Evolutionary conservation across 495 filamentous ascomycete species (phyloP), one percentile per base, ranked within the genome.

Genomic region (Podospora pseudocomata): DNA sequence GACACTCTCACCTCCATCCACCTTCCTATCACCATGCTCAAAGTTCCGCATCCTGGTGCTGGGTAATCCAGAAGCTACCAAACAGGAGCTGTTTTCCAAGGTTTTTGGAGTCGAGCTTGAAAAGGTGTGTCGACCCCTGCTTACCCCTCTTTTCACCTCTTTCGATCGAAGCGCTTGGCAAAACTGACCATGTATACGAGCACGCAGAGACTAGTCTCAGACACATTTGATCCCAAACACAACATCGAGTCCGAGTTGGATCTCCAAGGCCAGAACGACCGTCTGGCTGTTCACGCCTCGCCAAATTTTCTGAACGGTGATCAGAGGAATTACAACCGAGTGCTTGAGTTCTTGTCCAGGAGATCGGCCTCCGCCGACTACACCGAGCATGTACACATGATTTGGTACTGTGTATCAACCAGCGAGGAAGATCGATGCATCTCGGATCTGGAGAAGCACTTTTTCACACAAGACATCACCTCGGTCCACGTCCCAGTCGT

Each of bases 401-500:
- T 76, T 58, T 76, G 75, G 75, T 76, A 76, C 71, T 76, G 75
- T 63, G 73, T 75, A 11, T 49, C 39, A 11, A 69, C 75, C 0
- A 68, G 65, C 65, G 68, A 75, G 65, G 71, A 72, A 57, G 28
- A 26, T 30, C 63, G 73, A 0, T 19, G 65, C 4, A 66, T 76
- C 11, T 26, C 56, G 4, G 54, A 59, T 0, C 65, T 74, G 9
- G 75, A 76, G 63, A 56, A 27, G 15, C 68, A 65, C 44, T 76
- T 76, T 68, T 75, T 76, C 30, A 18, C 62, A 5, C 54, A 55
- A 27, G 49, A 64, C 16, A 54, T 69, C 0, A 39, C 26, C 13
- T 27, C 60, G 11, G 30, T 63, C n/a, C 64, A 71, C 13, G 60
- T 75, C 5, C 75, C 75, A 4, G 60, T 72, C 1, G 9, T 74